A percentile compares a stretch with the other conserved stretches of the same genome.
phyloP scores from a whole-genome alignment of 331 rosid species.

The Pyracantha coccinea region DNA sequence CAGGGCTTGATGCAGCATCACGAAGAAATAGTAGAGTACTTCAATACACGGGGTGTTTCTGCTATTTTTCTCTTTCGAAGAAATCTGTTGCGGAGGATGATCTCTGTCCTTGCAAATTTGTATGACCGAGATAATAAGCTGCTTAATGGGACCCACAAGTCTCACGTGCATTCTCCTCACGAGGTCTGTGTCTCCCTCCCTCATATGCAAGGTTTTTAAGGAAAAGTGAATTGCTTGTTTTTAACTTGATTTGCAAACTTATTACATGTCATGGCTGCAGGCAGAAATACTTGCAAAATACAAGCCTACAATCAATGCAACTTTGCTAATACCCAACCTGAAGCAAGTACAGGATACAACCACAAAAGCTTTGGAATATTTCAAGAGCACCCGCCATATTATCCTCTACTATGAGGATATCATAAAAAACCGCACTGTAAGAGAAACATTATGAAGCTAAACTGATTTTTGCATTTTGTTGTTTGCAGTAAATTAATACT shows the following conservation, averaged over 20 bases:
- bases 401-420: constrained; percentile 76
- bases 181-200: constrained; percentile 51
- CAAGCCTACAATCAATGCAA: constrained; percentile 72
- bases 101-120: constrained; percentile 80
- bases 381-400: constrained; percentile 81
- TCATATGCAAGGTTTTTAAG: not conserved
- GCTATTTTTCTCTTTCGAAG: constrained; percentile 89
- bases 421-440: constrained; percentile 73
- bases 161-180: constrained; percentile 84
- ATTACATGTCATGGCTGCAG: constrained; percentile 32
- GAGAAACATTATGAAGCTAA: constrained; percentile 10
- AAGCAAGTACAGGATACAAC: constrained; percentile 68
- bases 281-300: constrained; percentile 85
- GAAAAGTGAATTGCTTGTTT: not conserved
- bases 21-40: constrained; percentile 62
- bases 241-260: not conserved
- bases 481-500: too few species aligned
- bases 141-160: constrained; percentile 93
- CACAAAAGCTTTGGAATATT: constrained; percentile 76
- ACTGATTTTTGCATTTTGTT: not conserved
- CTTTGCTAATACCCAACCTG: constrained; percentile 48
- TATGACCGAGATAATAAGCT: constrained; percentile 63
- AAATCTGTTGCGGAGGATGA: constrained; percentile 90
- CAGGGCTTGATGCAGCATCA: constrained; percentile 97
- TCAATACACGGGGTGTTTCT: constrained; percentile 67